Base-by-base conservation (phyloP, 2,329 filamentous ascomycete species). In the Calonectria naviculata region DNA sequence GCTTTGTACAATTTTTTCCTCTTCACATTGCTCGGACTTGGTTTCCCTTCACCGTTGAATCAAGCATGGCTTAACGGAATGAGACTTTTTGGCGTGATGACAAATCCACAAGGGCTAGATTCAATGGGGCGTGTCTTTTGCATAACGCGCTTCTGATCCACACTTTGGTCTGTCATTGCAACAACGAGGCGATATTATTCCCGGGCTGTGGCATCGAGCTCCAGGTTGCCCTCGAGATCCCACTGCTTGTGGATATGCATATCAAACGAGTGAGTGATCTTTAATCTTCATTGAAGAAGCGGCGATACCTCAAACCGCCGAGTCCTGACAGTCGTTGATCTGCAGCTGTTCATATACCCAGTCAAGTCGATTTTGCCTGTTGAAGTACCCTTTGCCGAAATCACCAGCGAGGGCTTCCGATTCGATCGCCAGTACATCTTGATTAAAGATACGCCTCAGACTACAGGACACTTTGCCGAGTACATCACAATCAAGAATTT, bases 341-440 rank as follows among this genome's bases (percentile, higher is more conserved):
- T 19, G 29, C 42, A 63, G 60, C 31, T 63, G 41, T 63, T 63
- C 42, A 63, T 63, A 12, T 63, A 47, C 31, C 60, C 60, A 63
- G 21, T 63, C 28, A 63, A 63, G 42, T 63, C 42, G 28, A 46
- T 63, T 34, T 26, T 63, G 9, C 60, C 60, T 4, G 60, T 63
- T 21, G 60, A 63, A 47, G 60, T 63, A 19, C 29, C 60, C 12
- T 63, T 63, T 49, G 60, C 60, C 13, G 60, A 63, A 44, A 47
- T 63, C 10, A 63, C 60, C 21, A 63, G 60, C 42, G 60, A 63
- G 42, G 60, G 60, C 28, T 63, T 63, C 44, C 61, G 61, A 64
- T 64, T 64, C 34, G 61, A 64, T 26, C 61, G 61, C 41, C 61
- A 64, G 24, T 64, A 38, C 15, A 64, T 47, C 15, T 7, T 64